These are phyloP conservation scores for Petunia hybrid DNA, from an alignment of 305 asterid genomes.

Conservation along the genomic window DNA sequence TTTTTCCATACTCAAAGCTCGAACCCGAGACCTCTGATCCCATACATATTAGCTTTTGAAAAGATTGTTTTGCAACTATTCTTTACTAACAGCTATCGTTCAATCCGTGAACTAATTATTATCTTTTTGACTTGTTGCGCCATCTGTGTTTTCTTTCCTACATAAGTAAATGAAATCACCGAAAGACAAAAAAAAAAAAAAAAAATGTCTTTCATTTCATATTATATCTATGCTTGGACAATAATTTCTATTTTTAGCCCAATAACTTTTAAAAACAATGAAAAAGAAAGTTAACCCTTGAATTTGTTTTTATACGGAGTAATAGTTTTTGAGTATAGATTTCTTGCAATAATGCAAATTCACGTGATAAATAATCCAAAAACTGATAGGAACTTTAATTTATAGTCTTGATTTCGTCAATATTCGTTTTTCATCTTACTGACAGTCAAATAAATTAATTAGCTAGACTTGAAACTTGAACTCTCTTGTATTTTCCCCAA, in stretches of 20 bases:
- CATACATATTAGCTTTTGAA: neutral
- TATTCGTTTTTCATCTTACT: constrained; percentile 4
- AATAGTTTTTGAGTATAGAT: neutral
- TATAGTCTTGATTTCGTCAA: constrained; percentile 1
- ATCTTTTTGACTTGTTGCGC: constrained; percentile 7
- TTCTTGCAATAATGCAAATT: constrained; percentile 1
- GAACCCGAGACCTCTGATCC: no score
- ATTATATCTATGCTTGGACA: neutral
- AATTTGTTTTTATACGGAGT: neutral
- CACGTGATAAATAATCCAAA: constrained; percentile 25
- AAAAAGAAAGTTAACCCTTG: neutral
- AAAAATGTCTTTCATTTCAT: neutral
- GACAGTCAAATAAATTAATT: neutral
- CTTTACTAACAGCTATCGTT: neutral
- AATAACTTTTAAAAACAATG: neutral
- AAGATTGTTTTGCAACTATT: constrained; percentile 5
- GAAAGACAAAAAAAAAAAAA: neutral
- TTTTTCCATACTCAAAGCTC: no score
- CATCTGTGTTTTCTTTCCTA: neutral
- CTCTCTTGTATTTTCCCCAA: neutral
- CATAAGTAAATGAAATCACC: neutral
- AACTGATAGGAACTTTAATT: constrained; percentile 15
- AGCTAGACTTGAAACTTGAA: neutral
- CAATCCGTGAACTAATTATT: neutral
- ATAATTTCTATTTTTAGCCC: neutral